A percentile compares a stretch with the other conserved stretches of the same genome.
These are phyloP conservation scores for Leccinellum luteum DNA, from an alignment of 768 basidiomycete species.

Conservation along the genomic window DNA sequence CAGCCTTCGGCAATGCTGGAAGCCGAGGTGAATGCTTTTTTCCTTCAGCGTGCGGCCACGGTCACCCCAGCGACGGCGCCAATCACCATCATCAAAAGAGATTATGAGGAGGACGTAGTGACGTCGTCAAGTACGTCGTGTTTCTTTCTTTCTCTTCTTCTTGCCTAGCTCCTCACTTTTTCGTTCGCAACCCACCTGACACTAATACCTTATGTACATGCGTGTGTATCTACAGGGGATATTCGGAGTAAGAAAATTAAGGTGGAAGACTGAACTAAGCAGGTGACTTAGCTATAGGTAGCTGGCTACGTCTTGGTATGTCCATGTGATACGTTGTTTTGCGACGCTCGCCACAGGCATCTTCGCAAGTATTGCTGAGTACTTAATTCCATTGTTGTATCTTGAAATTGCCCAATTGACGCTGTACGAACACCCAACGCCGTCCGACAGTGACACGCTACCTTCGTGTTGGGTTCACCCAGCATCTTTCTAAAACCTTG, in stretches of 20 bases:
- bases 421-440: neutral
- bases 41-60: neutral
- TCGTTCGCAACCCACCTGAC: neutral
- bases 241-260: slow-evolving; percentile 17
- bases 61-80: neutral
- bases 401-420: neutral
- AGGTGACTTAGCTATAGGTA: neutral
- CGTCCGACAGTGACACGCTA: too few species aligned
- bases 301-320: neutral
- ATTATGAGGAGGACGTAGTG: too few species aligned
- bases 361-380: neutral
- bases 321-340: neutral
- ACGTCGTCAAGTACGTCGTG: too few species aligned
- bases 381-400: neutral
- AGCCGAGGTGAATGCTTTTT: neutral
- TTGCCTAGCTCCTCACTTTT: too few species aligned
- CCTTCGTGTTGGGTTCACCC: too few species aligned
- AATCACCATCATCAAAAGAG: too few species aligned
- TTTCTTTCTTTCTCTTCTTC: neutral
- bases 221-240: neutral
- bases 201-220: neutral
- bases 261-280: slow-evolving; percentile 10
- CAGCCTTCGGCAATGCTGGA: slow-evolving; percentile 2
- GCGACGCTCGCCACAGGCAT: neutral
- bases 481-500: too few species aligned